Evolutionary conservation across 1,284 basidiomycete species (phyloP).

Genomic region (Boletus sp.): DNA sequence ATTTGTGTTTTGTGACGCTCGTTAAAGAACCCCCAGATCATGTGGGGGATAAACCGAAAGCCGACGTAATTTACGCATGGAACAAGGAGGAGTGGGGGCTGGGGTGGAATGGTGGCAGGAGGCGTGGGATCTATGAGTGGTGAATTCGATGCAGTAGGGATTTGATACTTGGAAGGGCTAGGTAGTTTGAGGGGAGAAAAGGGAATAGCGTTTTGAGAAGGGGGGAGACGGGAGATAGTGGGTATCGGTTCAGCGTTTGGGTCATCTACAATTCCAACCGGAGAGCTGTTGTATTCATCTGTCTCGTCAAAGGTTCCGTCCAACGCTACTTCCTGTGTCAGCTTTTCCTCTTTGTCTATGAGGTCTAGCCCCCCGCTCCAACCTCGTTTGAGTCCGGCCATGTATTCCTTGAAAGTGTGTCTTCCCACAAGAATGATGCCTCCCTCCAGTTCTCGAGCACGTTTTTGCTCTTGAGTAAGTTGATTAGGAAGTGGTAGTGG

Average conservation of each 20-base stretch:
- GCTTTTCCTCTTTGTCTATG: slow-evolving; percentile 72
- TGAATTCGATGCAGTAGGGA: slow-evolving; percentile 14
- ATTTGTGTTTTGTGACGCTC: slow-evolving; percentile 73
- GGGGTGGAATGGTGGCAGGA: slow-evolving; percentile 63
- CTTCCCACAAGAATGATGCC: slow-evolving; percentile 88
- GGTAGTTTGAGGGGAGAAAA: slow-evolving; percentile 41
- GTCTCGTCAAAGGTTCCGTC: slow-evolving; percentile 80
- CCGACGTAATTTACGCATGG: slow-evolving; percentile 88
- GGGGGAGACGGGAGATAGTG: slow-evolving; percentile 38
- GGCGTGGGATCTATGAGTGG: slow-evolving; percentile 35
- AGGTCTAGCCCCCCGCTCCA: slow-evolving; percentile 76
- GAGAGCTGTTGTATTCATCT: slow-evolving; percentile 31
- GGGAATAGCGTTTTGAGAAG: slow-evolving; percentile 36
- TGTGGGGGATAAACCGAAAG: slow-evolving; percentile 81
- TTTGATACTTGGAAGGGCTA: slow-evolving; percentile 23
- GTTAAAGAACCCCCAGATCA: slow-evolving; percentile 93
- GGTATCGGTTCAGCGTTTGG: slow-evolving; percentile 36
- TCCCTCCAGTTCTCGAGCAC: slow-evolving; percentile 69
- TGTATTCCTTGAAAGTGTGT: slow-evolving; percentile 91
- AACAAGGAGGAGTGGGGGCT: slow-evolving; percentile 83
- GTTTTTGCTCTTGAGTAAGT: slow-evolving; percentile 53
- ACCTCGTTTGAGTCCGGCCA: slow-evolving; percentile 80
- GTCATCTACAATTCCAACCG: slow-evolving; percentile 30
- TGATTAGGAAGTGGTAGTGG: slow-evolving; percentile 55
- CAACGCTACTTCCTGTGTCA: slow-evolving; percentile 64